Percentiles rank a stretch among this genome's conserved stretches.
Evolutionary conservation across 2,329 filamentous ascomycete genomes (phyloP).

Genomic region (Pseudocercospora fijiensis): DNA sequence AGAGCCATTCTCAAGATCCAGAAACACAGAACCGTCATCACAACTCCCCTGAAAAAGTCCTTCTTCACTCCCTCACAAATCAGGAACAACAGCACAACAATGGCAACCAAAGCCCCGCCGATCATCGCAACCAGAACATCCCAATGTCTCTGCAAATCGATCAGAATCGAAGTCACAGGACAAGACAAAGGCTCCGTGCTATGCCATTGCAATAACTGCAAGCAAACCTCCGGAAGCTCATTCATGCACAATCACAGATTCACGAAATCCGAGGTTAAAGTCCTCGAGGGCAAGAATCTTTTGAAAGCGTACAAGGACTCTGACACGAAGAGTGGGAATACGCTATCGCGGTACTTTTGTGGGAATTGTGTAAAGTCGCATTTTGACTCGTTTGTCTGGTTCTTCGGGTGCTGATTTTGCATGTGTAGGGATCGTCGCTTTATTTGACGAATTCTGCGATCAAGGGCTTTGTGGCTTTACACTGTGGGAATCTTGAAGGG

Average conservation of each 20-base stretch:
- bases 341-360: slow-evolving; percentile 33
- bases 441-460: slow-evolving; percentile 27
- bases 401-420: background rate
- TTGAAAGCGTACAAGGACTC: slow-evolving; percentile 29
- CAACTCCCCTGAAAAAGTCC: background rate
- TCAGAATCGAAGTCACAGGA: slow-evolving; percentile 30
- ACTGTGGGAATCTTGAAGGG: slow-evolving; percentile 22
- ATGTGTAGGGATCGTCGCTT: slow-evolving; percentile 25
- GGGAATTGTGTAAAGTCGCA: slow-evolving; percentile 32
- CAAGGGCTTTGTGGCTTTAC: slow-evolving; percentile 23
- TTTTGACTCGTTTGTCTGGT: background rate
- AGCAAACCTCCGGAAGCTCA: slow-evolving; percentile 27
- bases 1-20: slow-evolving; percentile 14
- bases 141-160: slow-evolving; percentile 33
- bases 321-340: slow-evolving; percentile 32
- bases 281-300: slow-evolving; percentile 29
- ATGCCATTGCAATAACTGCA: slow-evolving; percentile 35
- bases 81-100: too few species aligned
- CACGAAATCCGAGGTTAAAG: slow-evolving; percentile 28
- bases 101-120: slow-evolving; percentile 15
- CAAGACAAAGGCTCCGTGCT: slow-evolving; percentile 34
- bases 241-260: slow-evolving; percentile 37
- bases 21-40: slow-evolving; percentile 10
- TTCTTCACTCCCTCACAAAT: slow-evolving; percentile 3
- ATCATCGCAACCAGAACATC: slow-evolving; percentile 15